phyloP scores from a whole-genome alignment of 495 filamentous ascomycete species.

The Daldinia caldariorum region DNA sequence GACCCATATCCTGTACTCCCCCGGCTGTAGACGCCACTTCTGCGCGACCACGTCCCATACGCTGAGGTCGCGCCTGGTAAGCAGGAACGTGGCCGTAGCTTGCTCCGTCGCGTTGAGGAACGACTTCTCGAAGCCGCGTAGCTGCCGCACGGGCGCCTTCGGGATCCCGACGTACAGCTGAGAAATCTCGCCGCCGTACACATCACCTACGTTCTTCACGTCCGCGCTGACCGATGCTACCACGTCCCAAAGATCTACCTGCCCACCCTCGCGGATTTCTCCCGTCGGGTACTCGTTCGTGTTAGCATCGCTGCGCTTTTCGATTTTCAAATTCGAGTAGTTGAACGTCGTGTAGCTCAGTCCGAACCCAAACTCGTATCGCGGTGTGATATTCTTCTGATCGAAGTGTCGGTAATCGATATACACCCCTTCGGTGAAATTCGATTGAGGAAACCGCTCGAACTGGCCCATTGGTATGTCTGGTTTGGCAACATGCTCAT shows the following conservation, averaged over 20 bases:
- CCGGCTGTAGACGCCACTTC: slow-evolving; percentile 63
- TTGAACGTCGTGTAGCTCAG: slow-evolving; percentile 69
- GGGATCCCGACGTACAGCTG: slow-evolving; percentile 72
- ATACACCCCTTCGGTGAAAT: slow-evolving; percentile 66
- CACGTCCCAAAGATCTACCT: slow-evolving; percentile 64
- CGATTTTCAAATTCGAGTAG: slow-evolving; percentile 51
- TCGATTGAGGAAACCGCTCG: slow-evolving; percentile 54
- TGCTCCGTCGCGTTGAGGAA: slow-evolving; percentile 53
- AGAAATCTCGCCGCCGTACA: slow-evolving; percentile 62
- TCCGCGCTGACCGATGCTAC: slow-evolving; percentile 59
- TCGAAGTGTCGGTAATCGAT: slow-evolving; percentile 70
- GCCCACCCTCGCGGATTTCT: slow-evolving; percentile 62
- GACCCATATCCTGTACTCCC: slow-evolving; percentile 56
- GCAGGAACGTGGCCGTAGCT: slow-evolving; percentile 58
- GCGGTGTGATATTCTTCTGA: slow-evolving; percentile 62
- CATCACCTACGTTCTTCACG: slow-evolving; percentile 63
- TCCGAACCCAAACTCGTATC: slow-evolving; percentile 72
- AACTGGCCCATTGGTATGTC: slow-evolving; percentile 36
- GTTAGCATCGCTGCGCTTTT: slow-evolving; percentile 31
- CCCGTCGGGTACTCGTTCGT: slow-evolving; percentile 51
- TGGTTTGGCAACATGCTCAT: slow-evolving; percentile 47
- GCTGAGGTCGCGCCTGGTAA: slow-evolving; percentile 71
- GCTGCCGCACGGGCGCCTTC: slow-evolving; percentile 59
- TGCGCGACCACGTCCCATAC: slow-evolving; percentile 69
- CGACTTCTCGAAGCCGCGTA: slow-evolving; percentile 75